Conservation (phyloP, 176 grass and related monocot genomes). For the Paspalum notatum region DNA sequence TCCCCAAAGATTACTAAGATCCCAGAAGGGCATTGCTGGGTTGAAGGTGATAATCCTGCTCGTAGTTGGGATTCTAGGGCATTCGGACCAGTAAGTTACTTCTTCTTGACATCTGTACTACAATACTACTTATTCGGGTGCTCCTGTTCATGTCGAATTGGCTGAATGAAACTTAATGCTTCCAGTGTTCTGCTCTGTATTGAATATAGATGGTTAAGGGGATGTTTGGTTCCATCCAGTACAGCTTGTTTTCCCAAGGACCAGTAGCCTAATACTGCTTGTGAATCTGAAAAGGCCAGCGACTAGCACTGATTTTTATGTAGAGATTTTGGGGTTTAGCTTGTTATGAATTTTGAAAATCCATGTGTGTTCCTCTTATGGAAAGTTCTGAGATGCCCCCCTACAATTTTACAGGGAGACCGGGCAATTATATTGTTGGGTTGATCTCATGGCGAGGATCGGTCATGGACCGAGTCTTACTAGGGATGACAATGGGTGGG, state of each 20-base stretch:
- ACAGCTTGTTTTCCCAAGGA: background rate
- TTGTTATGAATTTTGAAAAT: background rate
- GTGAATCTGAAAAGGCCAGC: background rate
- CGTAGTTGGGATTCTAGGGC: constrained; percentile 77
- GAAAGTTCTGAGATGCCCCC: background rate
- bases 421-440: background rate
- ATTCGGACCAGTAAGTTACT: constrained; percentile 78
- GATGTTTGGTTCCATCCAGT: background rate
- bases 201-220: background rate
- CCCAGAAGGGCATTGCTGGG: constrained; percentile 84
- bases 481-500: no score
- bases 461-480: no score
- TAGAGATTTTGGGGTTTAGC: background rate
- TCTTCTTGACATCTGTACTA: background rate
- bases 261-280: background rate
- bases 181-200: background rate
- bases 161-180: background rate
- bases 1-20: constrained; percentile 64
- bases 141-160: background rate
- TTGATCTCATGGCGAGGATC: background rate
- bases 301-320: background rate
- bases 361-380: background rate
- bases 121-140: background rate
- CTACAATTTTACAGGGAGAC: background rate
- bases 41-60: constrained; percentile 89